phyloP scores from a whole-genome alignment of 176 grass and related monocot species.

The Carex cristatella region DNA sequence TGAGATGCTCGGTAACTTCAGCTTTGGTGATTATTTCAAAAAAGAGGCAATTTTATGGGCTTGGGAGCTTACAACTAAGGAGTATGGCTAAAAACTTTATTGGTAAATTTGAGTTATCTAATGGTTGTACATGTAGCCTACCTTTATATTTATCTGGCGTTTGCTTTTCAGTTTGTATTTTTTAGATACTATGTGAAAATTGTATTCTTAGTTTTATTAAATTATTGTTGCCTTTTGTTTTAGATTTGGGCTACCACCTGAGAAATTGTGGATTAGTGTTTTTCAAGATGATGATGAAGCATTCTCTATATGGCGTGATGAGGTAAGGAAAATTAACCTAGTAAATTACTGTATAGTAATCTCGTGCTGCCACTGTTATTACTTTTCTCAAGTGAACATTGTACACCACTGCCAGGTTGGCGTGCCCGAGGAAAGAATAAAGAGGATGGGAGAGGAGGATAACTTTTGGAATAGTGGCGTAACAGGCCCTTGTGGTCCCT shows the following conservation, averaged over 20 bases:
- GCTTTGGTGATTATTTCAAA: constrained; percentile 99
- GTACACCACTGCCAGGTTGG: constrained; percentile 49
- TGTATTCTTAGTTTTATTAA: constrained; percentile 10
- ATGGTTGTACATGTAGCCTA: neutral
- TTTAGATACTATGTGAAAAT: neutral
- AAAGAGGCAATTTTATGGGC: constrained; percentile 86
- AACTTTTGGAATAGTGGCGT: constrained; percentile 95
- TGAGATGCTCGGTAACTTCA: constrained; percentile 99
- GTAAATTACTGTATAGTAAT: constrained; percentile 15
- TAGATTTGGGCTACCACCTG: constrained; percentile 73
- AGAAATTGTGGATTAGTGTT: constrained; percentile 96
- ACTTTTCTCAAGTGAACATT: neutral
- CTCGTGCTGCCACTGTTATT: neutral
- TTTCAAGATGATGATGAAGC: constrained; percentile 91
- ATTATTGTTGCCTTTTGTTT: constrained; percentile 22
- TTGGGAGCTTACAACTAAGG: constrained; percentile 92
- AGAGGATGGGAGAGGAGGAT: constrained; percentile 90
- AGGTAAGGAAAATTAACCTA: constrained; percentile 31
- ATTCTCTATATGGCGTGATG: constrained; percentile 83
- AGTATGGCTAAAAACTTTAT: constrained; percentile 77
- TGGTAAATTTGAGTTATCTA: constrained; percentile 58
- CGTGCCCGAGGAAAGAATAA: constrained; percentile 82
- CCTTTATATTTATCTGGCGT: neutral
- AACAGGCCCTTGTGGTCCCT: constrained; percentile 93
- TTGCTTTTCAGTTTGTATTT: neutral